These are phyloP conservation scores for Talaromyces sp. DNA, from an alignment of 2,329 filamentous ascomycete genomes.

Conservation along the genomic window DNA sequence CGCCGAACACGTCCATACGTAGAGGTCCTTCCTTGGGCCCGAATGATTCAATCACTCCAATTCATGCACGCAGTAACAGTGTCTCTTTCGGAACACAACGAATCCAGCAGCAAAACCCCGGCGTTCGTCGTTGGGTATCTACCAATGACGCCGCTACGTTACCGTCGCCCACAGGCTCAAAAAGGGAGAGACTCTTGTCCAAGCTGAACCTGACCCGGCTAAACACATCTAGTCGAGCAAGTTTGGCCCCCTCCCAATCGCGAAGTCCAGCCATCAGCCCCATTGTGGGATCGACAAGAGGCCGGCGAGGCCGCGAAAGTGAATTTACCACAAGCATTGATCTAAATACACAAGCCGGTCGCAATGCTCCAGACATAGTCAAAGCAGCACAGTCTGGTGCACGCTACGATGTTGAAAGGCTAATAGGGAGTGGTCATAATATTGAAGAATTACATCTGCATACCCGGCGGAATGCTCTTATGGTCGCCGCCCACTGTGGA, in stretches of 20 bases:
- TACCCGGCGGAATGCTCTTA: slow-evolving; percentile 35
- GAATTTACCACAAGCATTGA: slow-evolving; percentile 37
- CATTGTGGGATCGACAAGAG: slow-evolving; percentile 19
- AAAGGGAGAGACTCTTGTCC: slow-evolving; percentile 23
- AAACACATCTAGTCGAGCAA: slow-evolving; percentile 19
- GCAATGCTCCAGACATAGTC: slow-evolving; percentile 33
- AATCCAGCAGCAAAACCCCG: slow-evolving; percentile 8
- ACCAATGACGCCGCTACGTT: slow-evolving; percentile 12
- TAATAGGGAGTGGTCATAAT: slow-evolving; percentile 30
- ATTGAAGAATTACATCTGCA: slow-evolving; percentile 30
- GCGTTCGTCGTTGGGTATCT: slow-evolving; percentile 23
- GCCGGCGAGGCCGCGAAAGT: slow-evolving; percentile 23
- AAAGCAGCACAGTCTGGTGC: slow-evolving; percentile 36
- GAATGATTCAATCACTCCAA: slow-evolving; percentile 18
- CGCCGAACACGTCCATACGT: slow-evolving; percentile 12
- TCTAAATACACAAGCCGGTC: slow-evolving; percentile 27
- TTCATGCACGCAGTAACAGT: slow-evolving; percentile 23
- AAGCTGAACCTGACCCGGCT: slow-evolving; percentile 20
- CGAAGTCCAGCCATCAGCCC: slow-evolving; percentile 15
- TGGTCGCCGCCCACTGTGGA: slow-evolving; percentile 40
- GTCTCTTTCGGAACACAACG: slow-evolving; percentile 18
- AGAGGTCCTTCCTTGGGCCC: slow-evolving; percentile 20
- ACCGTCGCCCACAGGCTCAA: slow-evolving; percentile 19
- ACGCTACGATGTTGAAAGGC: slow-evolving; percentile 30
- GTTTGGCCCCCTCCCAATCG: slow-evolving; percentile 13